Conservation (phyloP, 345 rosid species). For the Hirschfeldia incana region DNA sequence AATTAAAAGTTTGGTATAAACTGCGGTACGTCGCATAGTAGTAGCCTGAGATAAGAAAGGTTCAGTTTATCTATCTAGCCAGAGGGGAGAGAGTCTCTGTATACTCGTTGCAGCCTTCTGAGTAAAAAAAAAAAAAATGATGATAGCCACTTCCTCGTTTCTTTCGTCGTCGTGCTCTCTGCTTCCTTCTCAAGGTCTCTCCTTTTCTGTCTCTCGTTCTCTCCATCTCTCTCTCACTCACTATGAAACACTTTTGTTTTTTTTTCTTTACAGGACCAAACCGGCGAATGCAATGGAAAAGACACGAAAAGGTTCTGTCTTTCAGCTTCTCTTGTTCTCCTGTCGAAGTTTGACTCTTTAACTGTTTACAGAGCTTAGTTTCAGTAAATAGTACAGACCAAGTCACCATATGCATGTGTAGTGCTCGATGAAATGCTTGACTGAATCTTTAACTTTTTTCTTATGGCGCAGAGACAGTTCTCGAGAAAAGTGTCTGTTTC, state of each 20-base stretch:
- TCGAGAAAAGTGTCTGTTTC: conserved; percentile 40
- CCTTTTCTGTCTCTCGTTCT: neutral
- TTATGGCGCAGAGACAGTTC: conserved; percentile 47
- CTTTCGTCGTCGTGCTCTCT: conserved; percentile 22
- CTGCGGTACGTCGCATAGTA: neutral
- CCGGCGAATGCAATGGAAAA: conserved; percentile 34
- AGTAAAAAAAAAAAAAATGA: conserved; percentile 24
- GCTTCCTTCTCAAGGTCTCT: conserved; percentile 37
- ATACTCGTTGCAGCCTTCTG: neutral
- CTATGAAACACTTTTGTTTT: conserved; percentile 6
- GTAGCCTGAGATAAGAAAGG: conserved; percentile 1
- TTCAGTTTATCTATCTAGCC: neutral
- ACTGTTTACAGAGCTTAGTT: neutral
- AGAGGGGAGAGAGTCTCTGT: neutral
- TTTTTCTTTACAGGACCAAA: conserved; percentile 26
- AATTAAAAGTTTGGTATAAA: neutral
- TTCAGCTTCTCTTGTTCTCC: neutral
- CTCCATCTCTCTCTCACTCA: neutral
- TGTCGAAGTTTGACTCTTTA: neutral
- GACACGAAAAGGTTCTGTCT: conserved; percentile 40
- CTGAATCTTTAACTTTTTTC: neutral
- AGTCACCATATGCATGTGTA: neutral
- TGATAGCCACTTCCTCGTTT: conserved; percentile 27
- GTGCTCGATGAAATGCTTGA: conserved; percentile 67
- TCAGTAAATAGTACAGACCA: neutral